Evolutionary conservation across 345 rosid species (phyloP).

Genomic region (Capsella bursapastoris): DNA sequence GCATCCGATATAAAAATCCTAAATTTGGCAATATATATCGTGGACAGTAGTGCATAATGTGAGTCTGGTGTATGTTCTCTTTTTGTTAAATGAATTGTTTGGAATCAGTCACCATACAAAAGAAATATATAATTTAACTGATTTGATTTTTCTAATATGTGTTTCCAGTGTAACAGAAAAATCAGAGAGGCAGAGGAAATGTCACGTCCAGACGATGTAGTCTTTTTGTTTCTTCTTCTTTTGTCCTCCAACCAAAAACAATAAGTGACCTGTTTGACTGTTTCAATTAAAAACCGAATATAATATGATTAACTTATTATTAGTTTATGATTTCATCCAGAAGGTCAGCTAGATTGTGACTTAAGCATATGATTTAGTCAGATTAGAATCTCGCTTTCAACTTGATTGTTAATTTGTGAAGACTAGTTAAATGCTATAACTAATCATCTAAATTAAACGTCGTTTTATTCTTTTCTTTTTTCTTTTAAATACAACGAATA

Average conservation of each 20-base stretch:
- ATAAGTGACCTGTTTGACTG: neutral
- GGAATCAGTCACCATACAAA: conserved; percentile 16
- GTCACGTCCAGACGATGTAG: conserved; percentile 24
- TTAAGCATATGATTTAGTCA: neutral
- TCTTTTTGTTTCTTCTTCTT: conserved; percentile 15
- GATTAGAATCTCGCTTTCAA: conserved; percentile 3
- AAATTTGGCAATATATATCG: conserved; percentile 7
- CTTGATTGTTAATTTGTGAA: neutral
- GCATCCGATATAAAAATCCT: neutral
- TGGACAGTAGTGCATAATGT: conserved; percentile 6
- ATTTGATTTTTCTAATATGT: neutral
- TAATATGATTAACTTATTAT: conserved; percentile 12
- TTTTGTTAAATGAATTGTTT: conserved; percentile 2
- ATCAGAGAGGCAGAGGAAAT: conserved; percentile 24
- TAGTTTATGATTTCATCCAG: conserved; percentile 19
- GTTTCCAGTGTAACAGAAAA: conserved; percentile 1
- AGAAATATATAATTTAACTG: neutral
- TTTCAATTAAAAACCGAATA: neutral
- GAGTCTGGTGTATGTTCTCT: conserved; percentile 5
- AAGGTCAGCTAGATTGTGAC: conserved; percentile 35
- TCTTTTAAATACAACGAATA: neutral
- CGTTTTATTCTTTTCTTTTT: neutral
- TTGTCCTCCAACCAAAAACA: conserved; percentile 13
- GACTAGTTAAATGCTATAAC: neutral
- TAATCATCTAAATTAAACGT: neutral